Base-by-base conservation (phyloP, 139 green algal genomes). In the Chlamydomonas sp. region DNA sequence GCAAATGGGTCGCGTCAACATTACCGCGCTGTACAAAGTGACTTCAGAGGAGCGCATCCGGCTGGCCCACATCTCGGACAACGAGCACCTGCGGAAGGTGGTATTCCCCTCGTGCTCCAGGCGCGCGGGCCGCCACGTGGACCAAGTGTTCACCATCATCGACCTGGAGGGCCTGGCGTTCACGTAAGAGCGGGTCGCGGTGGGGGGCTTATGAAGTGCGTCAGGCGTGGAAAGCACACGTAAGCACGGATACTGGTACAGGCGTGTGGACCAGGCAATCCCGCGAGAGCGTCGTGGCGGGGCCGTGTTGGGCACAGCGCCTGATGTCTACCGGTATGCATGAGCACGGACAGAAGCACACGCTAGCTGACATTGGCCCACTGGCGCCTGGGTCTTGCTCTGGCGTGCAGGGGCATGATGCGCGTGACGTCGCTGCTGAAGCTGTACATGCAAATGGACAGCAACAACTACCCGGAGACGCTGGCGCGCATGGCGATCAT, bases 381-480 rank as follows among this genome's bases (percentile, higher is more conserved):
- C 10, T 20, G 20, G 20, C 10, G 14, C 67, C 9, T 73, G 18
- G 18, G 67, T 12, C 14, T 73, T 73, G 12, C 31, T 61, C 59
- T 94, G 64, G 67, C 96, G 67, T 93, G 80, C 63, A 93, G 91
- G 61, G 90, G 94, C 58, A 90, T 96, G 61, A 90, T 90, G 78
- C 84, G 89, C 18, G 92, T 95, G 3, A 85, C 94, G 69, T 71
- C 83, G 14, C 89, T 91, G 82, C 92, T 97, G 57, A 91, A 85
- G n/a, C 83, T 77, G 77, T 90, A 87, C 61, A 90, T 88, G 75
- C 78, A 83, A 31, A 86, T 92, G 85, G 91, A 94, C 85, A 89
- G 93, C 74, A 92, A 97, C 92, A 96, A 98, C 89, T 98, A 98
- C 85, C 96, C 96, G 7, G 96, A 98, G 94, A 97, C 95, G 74